These are phyloP conservation scores for Apophysomyces sp. DNA, from an alignment of 371 early-diverging fungal genomes.

Conservation along the genomic window DNA sequence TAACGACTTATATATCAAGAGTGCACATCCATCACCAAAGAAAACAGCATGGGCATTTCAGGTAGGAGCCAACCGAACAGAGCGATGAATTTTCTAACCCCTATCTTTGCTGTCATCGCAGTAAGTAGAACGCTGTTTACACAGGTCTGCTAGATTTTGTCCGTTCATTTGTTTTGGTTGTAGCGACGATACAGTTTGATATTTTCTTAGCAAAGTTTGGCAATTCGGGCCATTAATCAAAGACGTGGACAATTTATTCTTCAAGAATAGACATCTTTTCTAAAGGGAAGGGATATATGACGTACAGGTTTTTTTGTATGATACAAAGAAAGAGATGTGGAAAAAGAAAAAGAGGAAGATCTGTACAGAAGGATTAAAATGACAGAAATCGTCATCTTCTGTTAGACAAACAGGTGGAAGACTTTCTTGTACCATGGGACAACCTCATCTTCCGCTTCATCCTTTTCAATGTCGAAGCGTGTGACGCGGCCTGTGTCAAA, in stretches of 20 bases:
- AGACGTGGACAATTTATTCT: not conserved
- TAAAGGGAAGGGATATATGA: not conserved
- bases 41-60: conserved; percentile 87
- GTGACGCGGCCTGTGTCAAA: conserved; percentile 34
- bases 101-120: not conserved
- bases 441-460: conserved; percentile 22
- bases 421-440: conserved; percentile 12
- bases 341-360: not conserved
- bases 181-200: not conserved
- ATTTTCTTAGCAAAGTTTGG: not conserved
- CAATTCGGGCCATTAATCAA: not conserved
- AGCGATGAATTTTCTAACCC: not conserved
- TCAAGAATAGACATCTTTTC: conserved; percentile 1
- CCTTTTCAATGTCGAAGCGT: conserved; percentile 31
- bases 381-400: not conserved
- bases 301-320: not conserved
- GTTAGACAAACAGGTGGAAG: conserved; percentile 4
- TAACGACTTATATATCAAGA: conserved; percentile 68
- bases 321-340: not conserved
- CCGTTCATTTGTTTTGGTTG: not conserved
- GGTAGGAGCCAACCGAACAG: conserved; percentile 12
- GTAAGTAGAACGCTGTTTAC: not conserved
- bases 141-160: not conserved
- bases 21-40: conserved; percentile 76
- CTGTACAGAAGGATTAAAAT: not conserved